phyloP scores from a whole-genome alignment of 176 grass and related monocot genomes.

The Aegilops sharonensis region DNA sequence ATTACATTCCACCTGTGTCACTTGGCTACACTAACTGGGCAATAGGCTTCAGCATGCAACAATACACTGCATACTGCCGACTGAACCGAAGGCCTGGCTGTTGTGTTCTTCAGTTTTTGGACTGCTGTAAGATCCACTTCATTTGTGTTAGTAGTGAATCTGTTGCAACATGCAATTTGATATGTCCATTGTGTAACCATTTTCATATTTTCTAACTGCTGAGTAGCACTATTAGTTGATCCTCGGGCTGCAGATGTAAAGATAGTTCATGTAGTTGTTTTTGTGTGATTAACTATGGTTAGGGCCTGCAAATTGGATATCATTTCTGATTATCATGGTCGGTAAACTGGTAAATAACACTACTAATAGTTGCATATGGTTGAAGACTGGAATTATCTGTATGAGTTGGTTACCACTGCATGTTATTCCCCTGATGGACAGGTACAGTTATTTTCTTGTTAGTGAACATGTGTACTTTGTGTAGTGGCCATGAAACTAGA shows the following conservation, averaged over 20 bases:
- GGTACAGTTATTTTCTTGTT: constrained; percentile 38
- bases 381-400: constrained; percentile 94
- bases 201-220: background rate
- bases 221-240: background rate
- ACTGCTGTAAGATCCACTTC: background rate
- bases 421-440: constrained; percentile 85
- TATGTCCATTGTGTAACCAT: background rate
- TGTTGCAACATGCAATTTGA: background rate
- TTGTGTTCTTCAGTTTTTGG: background rate
- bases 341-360: background rate
- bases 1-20: constrained; percentile 18
- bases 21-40: background rate
- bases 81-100: constrained; percentile 13
- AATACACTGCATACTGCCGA: constrained; percentile 4
- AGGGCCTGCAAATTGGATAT: background rate
- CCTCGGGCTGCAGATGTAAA: background rate
- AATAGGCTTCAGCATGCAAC: constrained; percentile 15
- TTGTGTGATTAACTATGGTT: background rate
- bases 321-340: background rate
- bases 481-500: constrained; percentile 11
- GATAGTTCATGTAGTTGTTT: background rate
- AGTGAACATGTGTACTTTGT: constrained; percentile 2
- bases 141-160: background rate
- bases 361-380: constrained; percentile 9
- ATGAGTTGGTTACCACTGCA: constrained; percentile 80